Percentiles rank a stretch among this genome's conserved stretches.
phyloP scores from a whole-genome alignment of 441 rosid genomes.

The Brassica hybrid region DNA sequence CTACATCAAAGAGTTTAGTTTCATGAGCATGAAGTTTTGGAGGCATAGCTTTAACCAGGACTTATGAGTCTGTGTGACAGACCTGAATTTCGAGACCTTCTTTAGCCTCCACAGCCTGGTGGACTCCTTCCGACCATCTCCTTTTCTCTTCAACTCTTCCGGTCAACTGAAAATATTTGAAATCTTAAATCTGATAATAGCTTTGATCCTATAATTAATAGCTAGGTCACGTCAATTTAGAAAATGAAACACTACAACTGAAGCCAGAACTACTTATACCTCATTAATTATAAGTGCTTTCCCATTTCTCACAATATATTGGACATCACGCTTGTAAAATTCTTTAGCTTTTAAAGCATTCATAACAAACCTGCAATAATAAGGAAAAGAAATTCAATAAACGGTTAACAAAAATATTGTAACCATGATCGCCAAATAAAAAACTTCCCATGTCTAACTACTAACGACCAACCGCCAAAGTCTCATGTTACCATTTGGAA shows the following conservation, averaged over 20 bases:
- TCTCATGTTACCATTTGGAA: conserved; percentile 10
- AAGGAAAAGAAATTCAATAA: no score
- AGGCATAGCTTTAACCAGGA: conserved; percentile 7
- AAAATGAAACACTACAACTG: conserved; percentile 18
- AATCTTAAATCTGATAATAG: conserved; percentile 8
- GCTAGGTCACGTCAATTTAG: not conserved
- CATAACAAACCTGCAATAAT: conserved; percentile 78
- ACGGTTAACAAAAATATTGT: no score
- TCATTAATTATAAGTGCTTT: conserved; percentile 94
- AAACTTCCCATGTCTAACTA: not conserved
- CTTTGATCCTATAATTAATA: not conserved
- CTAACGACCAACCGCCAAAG: not conserved
- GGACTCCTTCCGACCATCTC: conserved; percentile 98
- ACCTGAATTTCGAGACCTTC: conserved; percentile 96
- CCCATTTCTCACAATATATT: conserved; percentile 91
- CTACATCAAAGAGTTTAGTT: conserved; percentile 47
- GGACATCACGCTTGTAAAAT: conserved; percentile 90
- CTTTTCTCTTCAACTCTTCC: conserved; percentile 98
- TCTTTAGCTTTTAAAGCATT: conserved; percentile 98
- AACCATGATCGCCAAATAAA: no score
- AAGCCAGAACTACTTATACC: conserved; percentile 53
- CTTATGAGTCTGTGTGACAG: conserved; percentile 1
- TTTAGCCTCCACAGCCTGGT: conserved; percentile 98
- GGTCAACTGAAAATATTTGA: conserved; percentile 66
- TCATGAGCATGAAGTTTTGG: conserved; percentile 2